Percentiles rank a stretch among this genome's conserved stretches.
phyloP scores from a whole-genome alignment of 192 early-diverging fungal genomes.

The Coemansia sp. region DNA sequence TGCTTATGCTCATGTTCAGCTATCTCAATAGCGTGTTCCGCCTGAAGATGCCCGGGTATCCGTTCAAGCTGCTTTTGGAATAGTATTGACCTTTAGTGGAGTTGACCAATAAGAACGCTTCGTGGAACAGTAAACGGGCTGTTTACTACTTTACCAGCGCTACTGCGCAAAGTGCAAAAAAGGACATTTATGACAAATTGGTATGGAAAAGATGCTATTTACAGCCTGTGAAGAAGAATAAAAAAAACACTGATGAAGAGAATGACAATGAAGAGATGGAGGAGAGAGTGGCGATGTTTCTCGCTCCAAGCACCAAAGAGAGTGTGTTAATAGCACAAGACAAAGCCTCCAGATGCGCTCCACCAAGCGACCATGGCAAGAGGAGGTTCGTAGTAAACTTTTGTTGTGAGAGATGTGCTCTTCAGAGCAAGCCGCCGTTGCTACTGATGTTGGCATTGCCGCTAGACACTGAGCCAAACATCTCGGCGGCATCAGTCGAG shows the following conservation, averaged over 20 bases:
- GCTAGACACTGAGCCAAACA: neutral
- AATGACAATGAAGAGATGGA: neutral
- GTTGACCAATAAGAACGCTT: neutral
- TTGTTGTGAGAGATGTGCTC: constrained; percentile 8
- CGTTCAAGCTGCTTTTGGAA: constrained; percentile 47
- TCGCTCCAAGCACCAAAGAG: neutral
- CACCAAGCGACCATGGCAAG: neutral
- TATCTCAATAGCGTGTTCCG: constrained; percentile 57
- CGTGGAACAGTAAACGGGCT: neutral
- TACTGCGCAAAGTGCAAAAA: neutral
- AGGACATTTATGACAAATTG: neutral
- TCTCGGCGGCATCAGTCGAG: neutral
- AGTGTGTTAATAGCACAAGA: constrained; percentile 5
- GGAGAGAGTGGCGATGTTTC: neutral
- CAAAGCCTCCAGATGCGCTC: neutral
- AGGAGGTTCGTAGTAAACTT: neutral
- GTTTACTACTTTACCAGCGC: neutral
- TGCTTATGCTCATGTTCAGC: constrained; percentile 46
- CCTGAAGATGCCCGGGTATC: constrained; percentile 52
- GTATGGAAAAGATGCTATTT: neutral
- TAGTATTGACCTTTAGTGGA: constrained; percentile 4
- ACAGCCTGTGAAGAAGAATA: neutral
- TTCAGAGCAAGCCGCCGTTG: constrained; percentile 15
- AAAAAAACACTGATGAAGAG: neutral
- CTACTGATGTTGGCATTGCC: neutral